Evolutionary conservation across 108 stramenopile genomes (phyloP).

Genomic region (Discostella stelligeroides): DNA sequence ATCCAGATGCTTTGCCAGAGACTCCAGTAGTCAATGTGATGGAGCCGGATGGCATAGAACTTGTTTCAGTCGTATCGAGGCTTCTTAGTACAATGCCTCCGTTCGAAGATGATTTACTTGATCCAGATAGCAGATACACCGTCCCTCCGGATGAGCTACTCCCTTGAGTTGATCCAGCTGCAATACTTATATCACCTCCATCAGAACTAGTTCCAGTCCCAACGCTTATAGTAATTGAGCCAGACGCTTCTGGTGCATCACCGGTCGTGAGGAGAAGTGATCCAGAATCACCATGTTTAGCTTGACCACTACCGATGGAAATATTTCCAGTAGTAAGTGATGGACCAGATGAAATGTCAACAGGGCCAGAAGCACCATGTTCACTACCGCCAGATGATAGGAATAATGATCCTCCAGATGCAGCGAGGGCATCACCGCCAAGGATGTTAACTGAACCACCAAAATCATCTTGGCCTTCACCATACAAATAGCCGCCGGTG

Average conservation of each 20-base stretch:
- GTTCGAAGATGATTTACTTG: conserved; percentile 14
- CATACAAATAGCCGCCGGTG: conserved; percentile 15
- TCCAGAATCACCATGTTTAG: conserved; percentile 22
- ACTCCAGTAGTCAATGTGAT: conserved; percentile 17
- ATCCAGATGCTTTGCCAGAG: conserved; percentile 14
- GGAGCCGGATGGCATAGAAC: conserved; percentile 9
- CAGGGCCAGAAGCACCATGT: conserved; percentile 17
- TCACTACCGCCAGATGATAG: conserved; percentile 17
- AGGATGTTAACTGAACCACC: conserved; percentile 18
- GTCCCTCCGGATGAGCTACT: conserved; percentile 7
- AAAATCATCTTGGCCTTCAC: conserved; percentile 6
- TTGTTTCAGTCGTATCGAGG: conserved; percentile 11
- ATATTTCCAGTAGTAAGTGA: conserved; percentile 16
- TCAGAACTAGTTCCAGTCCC: conserved; percentile 10
- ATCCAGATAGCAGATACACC: conserved; percentile 23
- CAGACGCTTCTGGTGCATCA: conserved; percentile 12
- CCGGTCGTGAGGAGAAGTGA: conserved; percentile 20
- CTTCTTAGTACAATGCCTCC: conserved; percentile 22
- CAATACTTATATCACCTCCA: conserved; percentile 8
- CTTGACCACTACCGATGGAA: conserved; percentile 27
- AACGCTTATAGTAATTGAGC: conserved; percentile 16
- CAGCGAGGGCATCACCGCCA: conserved; percentile 13
- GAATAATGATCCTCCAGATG: conserved; percentile 14
- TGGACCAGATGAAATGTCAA: conserved; percentile 9
- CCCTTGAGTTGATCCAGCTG: conserved; percentile 18